Base-by-base conservation (phyloP, 2,329 filamentous ascomycete species). In the Penicillium hesseltinei region DNA sequence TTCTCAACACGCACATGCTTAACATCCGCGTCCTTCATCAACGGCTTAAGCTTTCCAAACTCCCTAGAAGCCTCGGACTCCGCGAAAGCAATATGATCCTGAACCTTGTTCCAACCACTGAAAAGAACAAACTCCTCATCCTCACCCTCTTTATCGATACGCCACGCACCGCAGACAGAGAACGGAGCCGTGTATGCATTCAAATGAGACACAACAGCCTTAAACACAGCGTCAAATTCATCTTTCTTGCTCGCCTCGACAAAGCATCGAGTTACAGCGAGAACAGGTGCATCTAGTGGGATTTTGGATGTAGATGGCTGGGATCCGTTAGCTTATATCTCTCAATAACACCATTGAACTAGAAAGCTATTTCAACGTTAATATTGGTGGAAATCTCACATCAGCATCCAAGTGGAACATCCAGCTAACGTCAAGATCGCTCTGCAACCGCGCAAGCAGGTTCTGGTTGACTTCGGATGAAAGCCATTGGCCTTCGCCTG, bases 51-150 rank as follows among this genome's bases (percentile, higher is more conserved):
- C 57, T 62, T 60, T 7, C 38, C 53, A 44, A 71, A 71, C 29
- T 67, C 66, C 45, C 66, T 56, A 35, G 75, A 75, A 1, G 56
- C 69, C 5, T 73, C 69, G 2, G 69, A 70, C 21, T 69, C 59
- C 6, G 63, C 68, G 63, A 78, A 79, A 0, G 54, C 64, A 10
- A 54, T 19, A 54, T 78, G 73, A 45, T 78, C 65, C 35, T 73
- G 66, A 2, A 75, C 65, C 11, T 63, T 61, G 4, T 66, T 65
- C 76, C 77, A 80, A 0, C 74, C 74, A 29, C 59, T 73, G 19
- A 80, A 71, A 0, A 79, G 42, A 3, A 80, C 72, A 62, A 75
- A 79, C 47, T 80, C 77, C 13, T 78, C 73, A 45, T 73, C 70
- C 0, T 62, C 60, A 1, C 63, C 66, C 29, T 69, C 69, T 10